Percentiles rank a stretch among this genome's conserved stretches.
phyloP scores from a whole-genome alignment of 306 rosid genomes.

The Trifolium repens region DNA sequence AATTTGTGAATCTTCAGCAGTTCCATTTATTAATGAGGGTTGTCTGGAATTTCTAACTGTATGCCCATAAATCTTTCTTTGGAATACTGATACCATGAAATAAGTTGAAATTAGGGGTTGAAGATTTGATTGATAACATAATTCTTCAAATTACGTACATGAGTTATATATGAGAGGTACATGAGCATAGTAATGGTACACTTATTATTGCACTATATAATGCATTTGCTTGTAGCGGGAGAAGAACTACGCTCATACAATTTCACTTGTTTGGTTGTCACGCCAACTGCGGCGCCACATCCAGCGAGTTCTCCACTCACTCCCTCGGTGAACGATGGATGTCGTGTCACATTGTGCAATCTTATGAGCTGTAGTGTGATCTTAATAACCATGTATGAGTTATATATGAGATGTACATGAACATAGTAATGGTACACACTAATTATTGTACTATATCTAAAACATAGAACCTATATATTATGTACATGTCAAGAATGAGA shows the following conservation, averaged over 20 bases:
- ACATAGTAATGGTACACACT: background rate
- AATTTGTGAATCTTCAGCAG: background rate
- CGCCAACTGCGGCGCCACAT: background rate
- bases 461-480: background rate
- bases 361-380: background rate
- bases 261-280: background rate
- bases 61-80: background rate
- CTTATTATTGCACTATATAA: background rate
- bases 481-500: conserved; percentile 4
- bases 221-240: background rate
- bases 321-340: background rate
- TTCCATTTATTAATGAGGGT: conserved; percentile 19
- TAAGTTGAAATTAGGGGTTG: conserved; percentile 13
- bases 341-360: background rate
- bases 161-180: conserved; percentile 5
- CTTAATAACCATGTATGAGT: background rate
- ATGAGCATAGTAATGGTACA: background rate
- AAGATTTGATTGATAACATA: background rate
- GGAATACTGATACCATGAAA: background rate
- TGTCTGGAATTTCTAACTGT: conserved; percentile 8
- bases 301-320: background rate
- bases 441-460: no score
- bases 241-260: background rate
- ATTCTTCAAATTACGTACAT: background rate
- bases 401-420: no score